These are phyloP conservation scores for Cryptosporidium parvum DNA, from an alignment of 169 alveolate species.

Conservation along the genomic window DNA sequence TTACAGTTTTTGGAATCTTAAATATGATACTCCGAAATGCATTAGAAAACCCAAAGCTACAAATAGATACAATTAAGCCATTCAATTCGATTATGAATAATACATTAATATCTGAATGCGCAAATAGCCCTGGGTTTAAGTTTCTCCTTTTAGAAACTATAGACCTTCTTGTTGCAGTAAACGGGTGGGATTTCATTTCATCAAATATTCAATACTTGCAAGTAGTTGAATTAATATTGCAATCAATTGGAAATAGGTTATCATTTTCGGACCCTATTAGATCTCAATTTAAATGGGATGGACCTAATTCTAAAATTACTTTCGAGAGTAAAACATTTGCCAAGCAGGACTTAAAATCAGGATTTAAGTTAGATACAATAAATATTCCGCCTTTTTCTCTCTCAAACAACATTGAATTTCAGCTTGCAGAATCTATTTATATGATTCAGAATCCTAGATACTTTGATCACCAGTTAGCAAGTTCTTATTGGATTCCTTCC, in stretches of 20 bases:
- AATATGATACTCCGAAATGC: conserved; percentile 58
- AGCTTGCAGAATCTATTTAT: conserved; percentile 45
- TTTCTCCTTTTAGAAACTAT: conserved; percentile 43
- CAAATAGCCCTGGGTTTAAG: conserved; percentile 69
- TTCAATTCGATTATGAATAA: conserved; percentile 58
- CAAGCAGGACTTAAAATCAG: conserved; percentile 24
- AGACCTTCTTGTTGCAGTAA: conserved; percentile 58
- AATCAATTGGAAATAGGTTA: conserved; percentile 64
- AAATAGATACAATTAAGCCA: conserved; percentile 59
- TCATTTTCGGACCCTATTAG: conserved; percentile 26
- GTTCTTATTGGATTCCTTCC: conserved; percentile 66
- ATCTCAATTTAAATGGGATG: conserved; percentile 32
- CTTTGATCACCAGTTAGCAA: conserved; percentile 32
- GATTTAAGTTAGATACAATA: neutral
- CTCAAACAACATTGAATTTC: conserved; percentile 8
- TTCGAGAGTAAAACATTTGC: conserved; percentile 38
- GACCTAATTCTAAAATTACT: conserved; percentile 25
- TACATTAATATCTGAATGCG: conserved; percentile 68
- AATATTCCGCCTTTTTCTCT: conserved; percentile 27
- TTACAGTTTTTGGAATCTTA: conserved; percentile 48
- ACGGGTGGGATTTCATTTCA: conserved; percentile 51
- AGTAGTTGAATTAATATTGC: conserved; percentile 19
- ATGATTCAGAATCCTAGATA: conserved; percentile 62
- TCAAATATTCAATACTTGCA: conserved; percentile 29
- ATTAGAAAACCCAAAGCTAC: conserved; percentile 25